Evolutionary conservation across 1,284 basidiomycete genomes (phyloP).

Genomic region (Boletus calvinii): DNA sequence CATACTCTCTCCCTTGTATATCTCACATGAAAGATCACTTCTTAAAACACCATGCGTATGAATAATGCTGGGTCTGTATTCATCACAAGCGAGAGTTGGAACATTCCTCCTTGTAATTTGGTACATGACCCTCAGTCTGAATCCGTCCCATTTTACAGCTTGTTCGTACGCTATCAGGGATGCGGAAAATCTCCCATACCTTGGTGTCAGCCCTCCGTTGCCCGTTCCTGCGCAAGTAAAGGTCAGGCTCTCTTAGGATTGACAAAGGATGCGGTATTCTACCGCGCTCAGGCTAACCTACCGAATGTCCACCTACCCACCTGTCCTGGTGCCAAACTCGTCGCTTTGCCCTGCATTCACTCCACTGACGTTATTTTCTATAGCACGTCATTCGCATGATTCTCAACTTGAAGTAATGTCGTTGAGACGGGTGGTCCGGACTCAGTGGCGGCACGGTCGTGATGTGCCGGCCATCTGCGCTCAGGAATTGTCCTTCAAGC

Average conservation of each 20-base stretch:
- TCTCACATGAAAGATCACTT: not conserved
- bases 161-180: too few relatives aligned
- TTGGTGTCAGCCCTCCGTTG: too few relatives aligned
- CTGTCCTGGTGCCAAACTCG: not conserved
- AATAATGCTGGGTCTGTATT: not conserved
- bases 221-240: too few relatives aligned
- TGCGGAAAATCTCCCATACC: not conserved
- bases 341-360: too few relatives aligned
- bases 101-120: not conserved
- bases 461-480: too few relatives aligned
- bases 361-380: not conserved
- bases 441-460: too few relatives aligned
- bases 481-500: not conserved
- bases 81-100: not conserved
- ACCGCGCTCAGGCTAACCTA: too few relatives aligned
- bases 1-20: too few relatives aligned
- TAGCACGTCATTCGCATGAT: not conserved
- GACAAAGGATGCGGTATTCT: not conserved
- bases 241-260: not conserved
- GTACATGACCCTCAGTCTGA: too few relatives aligned
- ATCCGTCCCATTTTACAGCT: too few relatives aligned
- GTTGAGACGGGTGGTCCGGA: too few relatives aligned
- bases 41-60: not conserved
- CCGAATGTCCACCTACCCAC: too few relatives aligned
- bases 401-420: not conserved